Base-by-base conservation (phyloP, 352 stramenopile genomes). In the Phytophthora nicotianae region DNA sequence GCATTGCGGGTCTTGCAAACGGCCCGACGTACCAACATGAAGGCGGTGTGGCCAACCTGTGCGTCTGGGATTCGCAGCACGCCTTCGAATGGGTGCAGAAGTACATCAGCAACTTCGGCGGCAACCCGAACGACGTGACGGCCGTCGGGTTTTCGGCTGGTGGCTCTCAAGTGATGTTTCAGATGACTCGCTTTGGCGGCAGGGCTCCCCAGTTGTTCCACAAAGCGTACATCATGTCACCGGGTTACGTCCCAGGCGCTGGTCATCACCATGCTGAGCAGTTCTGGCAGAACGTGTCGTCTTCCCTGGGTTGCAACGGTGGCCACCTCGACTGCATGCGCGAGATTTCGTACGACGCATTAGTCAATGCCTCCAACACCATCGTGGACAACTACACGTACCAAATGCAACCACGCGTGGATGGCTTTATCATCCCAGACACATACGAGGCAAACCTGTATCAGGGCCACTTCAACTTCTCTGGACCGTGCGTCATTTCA, bases 41-140 rank as follows among this genome's bases (percentile, higher is more conserved):
- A 13, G 72, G 72, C 11, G 62, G 68, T 19, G 53, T 33, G 6
- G 50, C 52, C 20, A 79, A 74, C 35, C 35, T 63, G 26, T 64
- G 37, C 1, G 38, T 76, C 7, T 74, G 60, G 46, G 72, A 81
- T 40, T 42, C 70, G 5, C 54, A 58, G 26, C 46, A 71, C 10
- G 73, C 65, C 0, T 78, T 76, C 38, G 17, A 75, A 49, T 81
- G 73, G 69, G 63, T 74, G 9, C 46, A 71, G 19, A 57, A 69
- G 47, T 72, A 81, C 57, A 81, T 81, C 47, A 10, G n/a, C 33
- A 67, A 63, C 16, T 82, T 77, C 24, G 74, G 74, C 3, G 74
- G 74, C 20, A 61, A 82, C 62, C 62, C 73, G 9, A 19, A 65
- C 33, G 59, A 81, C 37, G 53, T 81, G 2, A 81, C 72, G 3